Conservation (phyloP, 768 basidiomycete species). For the Mycena kentingensis region DNA sequence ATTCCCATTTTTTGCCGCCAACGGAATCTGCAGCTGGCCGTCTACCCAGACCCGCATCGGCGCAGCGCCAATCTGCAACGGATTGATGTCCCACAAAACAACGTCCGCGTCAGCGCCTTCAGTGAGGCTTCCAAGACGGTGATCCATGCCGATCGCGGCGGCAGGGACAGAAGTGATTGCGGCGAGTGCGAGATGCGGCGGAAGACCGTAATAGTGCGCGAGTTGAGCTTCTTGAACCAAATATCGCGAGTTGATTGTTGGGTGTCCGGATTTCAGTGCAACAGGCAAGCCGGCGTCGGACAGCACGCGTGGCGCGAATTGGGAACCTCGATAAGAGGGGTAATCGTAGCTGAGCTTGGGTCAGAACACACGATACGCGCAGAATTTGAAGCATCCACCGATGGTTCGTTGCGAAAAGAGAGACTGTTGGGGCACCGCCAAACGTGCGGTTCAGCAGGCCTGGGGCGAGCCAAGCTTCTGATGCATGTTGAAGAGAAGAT, state of each 20-base stretch:
- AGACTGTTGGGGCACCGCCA: constrained; percentile 67
- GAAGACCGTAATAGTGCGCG: constrained; percentile 68
- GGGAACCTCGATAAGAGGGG: constrained; percentile 64
- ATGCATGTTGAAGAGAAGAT: constrained; percentile 83
- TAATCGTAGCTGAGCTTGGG: constrained; percentile 42
- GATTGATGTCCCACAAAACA: constrained; percentile 79
- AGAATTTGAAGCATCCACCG: constrained; percentile 38
- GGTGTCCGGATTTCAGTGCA: constrained; percentile 68
- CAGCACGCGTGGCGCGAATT: constrained; percentile 48
- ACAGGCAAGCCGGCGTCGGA: constrained; percentile 58
- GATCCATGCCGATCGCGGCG: constrained; percentile 65
- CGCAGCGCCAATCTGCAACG: constrained; percentile 72
- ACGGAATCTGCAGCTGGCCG: constrained; percentile 70
- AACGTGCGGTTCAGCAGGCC: constrained; percentile 71
- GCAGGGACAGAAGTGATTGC: constrained; percentile 72
- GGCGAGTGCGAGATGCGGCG: constrained; percentile 56
- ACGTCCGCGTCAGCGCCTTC: constrained; percentile 66
- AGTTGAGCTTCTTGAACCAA: constrained; percentile 73
- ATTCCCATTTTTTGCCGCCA: constrained; percentile 42
- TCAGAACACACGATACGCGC: neutral
- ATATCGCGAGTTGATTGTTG: constrained; percentile 63
- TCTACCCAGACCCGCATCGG: constrained; percentile 83
- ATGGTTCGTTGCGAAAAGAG: constrained; percentile 80
- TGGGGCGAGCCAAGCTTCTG: constrained; percentile 90
- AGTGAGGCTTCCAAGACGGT: constrained; percentile 67